Evolutionary conservation across 805 yeast genomes (phyloP).

Genomic region (Candida boidinii): DNA sequence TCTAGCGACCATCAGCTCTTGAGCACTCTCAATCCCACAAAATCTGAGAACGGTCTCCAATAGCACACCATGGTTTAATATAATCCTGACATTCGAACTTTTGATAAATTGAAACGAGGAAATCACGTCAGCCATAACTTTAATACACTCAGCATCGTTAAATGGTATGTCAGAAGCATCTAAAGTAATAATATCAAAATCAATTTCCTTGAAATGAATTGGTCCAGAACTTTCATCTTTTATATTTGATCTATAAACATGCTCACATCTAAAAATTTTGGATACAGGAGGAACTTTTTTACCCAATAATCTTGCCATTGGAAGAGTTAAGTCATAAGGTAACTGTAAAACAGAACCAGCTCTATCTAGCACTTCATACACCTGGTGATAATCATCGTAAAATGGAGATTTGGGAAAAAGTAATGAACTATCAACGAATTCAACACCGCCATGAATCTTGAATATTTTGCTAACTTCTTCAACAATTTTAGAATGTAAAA

Average conservation of each 20-base stretch:
- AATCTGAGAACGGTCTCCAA: slow-evolving; percentile 70
- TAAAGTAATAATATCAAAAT: slow-evolving; percentile 66
- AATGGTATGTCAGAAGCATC: slow-evolving; percentile 35
- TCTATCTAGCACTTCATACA: slow-evolving; percentile 74
- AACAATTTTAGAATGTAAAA: slow-evolving; percentile 52
- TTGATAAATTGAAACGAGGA: slow-evolving; percentile 59
- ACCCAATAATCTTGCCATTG: slow-evolving; percentile 80
- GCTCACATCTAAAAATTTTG: slow-evolving; percentile 69
- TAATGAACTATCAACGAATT: slow-evolving; percentile 47
- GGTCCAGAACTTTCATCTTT: slow-evolving; percentile 62
- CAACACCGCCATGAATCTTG: slow-evolving; percentile 79
- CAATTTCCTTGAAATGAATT: slow-evolving; percentile 68
- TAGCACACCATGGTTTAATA: slow-evolving; percentile 76
- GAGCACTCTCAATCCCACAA: slow-evolving; percentile 73
- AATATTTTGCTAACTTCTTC: slow-evolving; percentile 57
- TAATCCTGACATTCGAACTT: slow-evolving; percentile 44
- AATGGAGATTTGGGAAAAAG: slow-evolving; percentile 80
- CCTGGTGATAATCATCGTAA: slow-evolving; percentile 51
- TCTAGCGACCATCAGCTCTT: slow-evolving; percentile 57
- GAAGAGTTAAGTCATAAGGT: slow-evolving; percentile 84
- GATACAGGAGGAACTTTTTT: slow-evolving; percentile 41
- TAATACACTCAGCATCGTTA: slow-evolving; percentile 84
- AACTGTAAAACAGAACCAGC: slow-evolving; percentile 84
- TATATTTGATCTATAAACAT: slow-evolving; percentile 67
- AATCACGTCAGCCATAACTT: slow-evolving; percentile 70